Percentiles rank a stretch among this genome's conserved stretches.
These are phyloP conservation scores for Fusarium tricinctum DNA, from an alignment of 2,329 filamentous ascomycete genomes.

Conservation along the genomic window DNA sequence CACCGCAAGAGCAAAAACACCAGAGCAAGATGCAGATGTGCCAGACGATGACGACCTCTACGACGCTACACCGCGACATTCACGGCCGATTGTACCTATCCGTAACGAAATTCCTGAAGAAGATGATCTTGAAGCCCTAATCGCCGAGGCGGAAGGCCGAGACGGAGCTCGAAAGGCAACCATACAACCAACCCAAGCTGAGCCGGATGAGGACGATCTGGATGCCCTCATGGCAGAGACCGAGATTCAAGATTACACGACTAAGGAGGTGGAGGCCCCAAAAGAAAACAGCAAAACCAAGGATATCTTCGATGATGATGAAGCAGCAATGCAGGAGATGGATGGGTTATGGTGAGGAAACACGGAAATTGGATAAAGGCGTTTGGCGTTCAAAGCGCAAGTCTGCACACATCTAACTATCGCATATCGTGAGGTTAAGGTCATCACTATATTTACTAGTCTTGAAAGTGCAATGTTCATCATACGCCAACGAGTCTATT, in stretches of 20 bases:
- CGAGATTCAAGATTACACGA: slow-evolving; percentile 48
- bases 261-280: neutral
- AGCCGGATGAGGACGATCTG: slow-evolving; percentile 63
- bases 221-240: slow-evolving; percentile 68
- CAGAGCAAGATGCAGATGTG: slow-evolving; percentile 44
- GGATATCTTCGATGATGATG: slow-evolving; percentile 71
- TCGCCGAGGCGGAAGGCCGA: slow-evolving; percentile 62
- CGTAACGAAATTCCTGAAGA: slow-evolving; percentile 56
- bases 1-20: slow-evolving; percentile 50
- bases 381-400: slow-evolving; percentile 9
- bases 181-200: slow-evolving; percentile 50
- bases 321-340: slow-evolving; percentile 77
- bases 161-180: slow-evolving; percentile 35
- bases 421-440: slow-evolving; percentile 1
- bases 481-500: neutral
- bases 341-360: slow-evolving; percentile 63
- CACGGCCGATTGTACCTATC: slow-evolving; percentile 41
- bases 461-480: neutral
- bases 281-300: slow-evolving; percentile 4
- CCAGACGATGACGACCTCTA: slow-evolving; percentile 68
- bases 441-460: neutral
- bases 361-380: neutral
- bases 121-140: slow-evolving; percentile 67
- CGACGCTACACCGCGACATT: slow-evolving; percentile 63
- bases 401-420: no score